Evolutionary conservation across 805 yeast genomes (phyloP), one percentile per base, ranked within the genome.

Genomic region (Metschnikowia bowlesiae): DNA sequence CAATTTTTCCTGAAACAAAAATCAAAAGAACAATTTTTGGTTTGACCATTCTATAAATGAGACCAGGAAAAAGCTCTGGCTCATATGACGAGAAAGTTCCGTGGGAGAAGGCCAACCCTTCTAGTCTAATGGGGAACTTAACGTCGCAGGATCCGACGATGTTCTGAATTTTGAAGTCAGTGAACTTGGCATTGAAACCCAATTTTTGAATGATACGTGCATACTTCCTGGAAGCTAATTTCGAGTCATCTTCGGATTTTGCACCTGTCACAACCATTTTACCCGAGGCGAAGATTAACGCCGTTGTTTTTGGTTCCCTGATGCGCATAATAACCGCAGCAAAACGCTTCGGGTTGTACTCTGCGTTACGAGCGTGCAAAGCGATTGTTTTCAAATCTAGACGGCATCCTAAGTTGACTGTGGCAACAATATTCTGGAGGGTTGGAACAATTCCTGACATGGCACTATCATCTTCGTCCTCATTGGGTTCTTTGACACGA

Each of bases 181-280:
- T 92, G 66, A 94, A 94, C 68, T 94, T 94, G 49, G 99, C 98
- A 66, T 91, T 89, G 74, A 94, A 94, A 2, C 99, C 99, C 59
- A 94, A 85, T 69, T 94, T 94, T 69, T 94, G 99, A 58, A 94
- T 94, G 64, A 94, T 94, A 76, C 99, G 84, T 1, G 99, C 99
- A 63, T 94, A 94, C 68, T 94, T 94, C 73, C 99, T 83, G 18
- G 97, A 89, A 1, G 99, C 99, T 57, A 94, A 79, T 69, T 94
- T 94, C n/a, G 97, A 89, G 67, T 94, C 98, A 66, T 94, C 98
- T 69, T 94, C 99, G 35, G 96, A 87, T 70, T 94, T 94, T 26
- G 99, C 99, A 81, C 99, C 99, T 31, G 98, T 94, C 13, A 94
- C 99, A 59, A 94, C 99, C 99, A 94, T 94, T 70, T 94, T 94